Conservation (phyloP, 2,329 filamentous ascomycete species). For the Gremmenia infestans region DNA sequence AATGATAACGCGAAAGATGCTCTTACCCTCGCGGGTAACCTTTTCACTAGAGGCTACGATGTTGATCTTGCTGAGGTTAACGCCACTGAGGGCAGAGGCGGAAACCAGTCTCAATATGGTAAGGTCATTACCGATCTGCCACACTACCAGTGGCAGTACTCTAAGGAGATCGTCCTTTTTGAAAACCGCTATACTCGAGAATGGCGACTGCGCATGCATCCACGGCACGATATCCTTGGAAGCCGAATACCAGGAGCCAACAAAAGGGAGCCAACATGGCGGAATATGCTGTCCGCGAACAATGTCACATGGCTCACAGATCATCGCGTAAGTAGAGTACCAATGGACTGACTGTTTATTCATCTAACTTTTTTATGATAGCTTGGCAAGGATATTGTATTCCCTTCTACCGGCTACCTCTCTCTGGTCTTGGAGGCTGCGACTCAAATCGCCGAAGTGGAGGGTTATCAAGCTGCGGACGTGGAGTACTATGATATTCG, state of each 20-base stretch:
- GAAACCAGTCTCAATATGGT: too few relatives aligned
- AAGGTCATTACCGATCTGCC: slow-evolving; percentile 39
- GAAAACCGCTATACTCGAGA: slow-evolving; percentile 43
- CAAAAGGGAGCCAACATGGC: slow-evolving; percentile 25
- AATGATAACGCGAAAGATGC: slow-evolving; percentile 32
- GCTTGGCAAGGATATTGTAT: not conserved
- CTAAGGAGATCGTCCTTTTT: slow-evolving; percentile 43
- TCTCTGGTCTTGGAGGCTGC: not conserved
- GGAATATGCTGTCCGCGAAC: slow-evolving; percentile 25
- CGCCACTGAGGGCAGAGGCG: too few relatives aligned
- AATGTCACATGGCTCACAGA: slow-evolving; percentile 44
- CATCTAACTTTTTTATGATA: too few relatives aligned
- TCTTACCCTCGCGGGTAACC: slow-evolving; percentile 35
- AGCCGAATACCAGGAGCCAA: slow-evolving; percentile 15
- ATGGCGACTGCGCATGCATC: slow-evolving; percentile 39
- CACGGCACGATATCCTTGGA: slow-evolving; percentile 35
- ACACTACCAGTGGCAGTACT: slow-evolving; percentile 48
- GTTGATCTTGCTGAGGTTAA: not conserved
- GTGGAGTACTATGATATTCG: not conserved
- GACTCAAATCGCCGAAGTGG: not conserved
- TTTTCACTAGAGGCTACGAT: slow-evolving; percentile 44
- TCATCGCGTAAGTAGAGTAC: too few relatives aligned
- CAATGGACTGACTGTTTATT: too few relatives aligned
- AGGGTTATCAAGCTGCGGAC: not conserved
- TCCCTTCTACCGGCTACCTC: not conserved